phyloP scores from a whole-genome alignment of 2,329 filamentous ascomycete species.

The Davidsoniella australis region DNA sequence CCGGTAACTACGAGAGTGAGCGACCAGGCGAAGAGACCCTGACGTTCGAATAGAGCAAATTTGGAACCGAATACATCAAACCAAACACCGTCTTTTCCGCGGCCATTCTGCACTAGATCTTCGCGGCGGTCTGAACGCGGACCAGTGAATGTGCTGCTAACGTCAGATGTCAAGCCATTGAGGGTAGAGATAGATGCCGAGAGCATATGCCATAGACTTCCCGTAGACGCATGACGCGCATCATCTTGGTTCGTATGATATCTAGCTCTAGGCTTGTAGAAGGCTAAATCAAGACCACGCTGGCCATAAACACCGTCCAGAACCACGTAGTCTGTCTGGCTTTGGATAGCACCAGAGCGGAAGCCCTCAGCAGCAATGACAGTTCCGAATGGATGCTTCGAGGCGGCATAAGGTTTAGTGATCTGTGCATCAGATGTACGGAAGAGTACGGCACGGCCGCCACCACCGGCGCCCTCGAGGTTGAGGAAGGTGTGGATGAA shows the following conservation, averaged over 20 bases:
- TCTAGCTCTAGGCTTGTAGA: conserved; percentile 66
- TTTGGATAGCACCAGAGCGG: conserved; percentile 57
- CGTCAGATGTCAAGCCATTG: conserved; percentile 51
- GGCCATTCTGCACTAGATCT: conserved; percentile 48
- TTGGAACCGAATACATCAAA: conserved; percentile 75
- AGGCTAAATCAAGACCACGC: conserved; percentile 80
- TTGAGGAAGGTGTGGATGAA: conserved; percentile 84
- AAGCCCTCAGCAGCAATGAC: conserved; percentile 76
- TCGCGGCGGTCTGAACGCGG: conserved; percentile 34
- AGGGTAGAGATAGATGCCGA: conserved; percentile 65
- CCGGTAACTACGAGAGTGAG: conserved; percentile 66
- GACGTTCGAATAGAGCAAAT: conserved; percentile 63
- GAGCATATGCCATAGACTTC: conserved; percentile 84
- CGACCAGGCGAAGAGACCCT: conserved; percentile 76
- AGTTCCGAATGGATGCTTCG: conserved; percentile 63
- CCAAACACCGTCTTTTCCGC: conserved; percentile 61
- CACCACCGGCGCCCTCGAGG: conserved; percentile 84
- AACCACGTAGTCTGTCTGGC: conserved; percentile 77
- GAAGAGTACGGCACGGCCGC: conserved; percentile 75
- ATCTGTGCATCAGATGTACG: conserved; percentile 76
- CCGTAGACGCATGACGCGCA: conserved; percentile 53
- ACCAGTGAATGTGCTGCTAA: conserved; percentile 48
- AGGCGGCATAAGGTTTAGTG: conserved; percentile 57
- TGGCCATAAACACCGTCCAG: conserved; percentile 64
- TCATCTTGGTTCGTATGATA: conserved; percentile 92